Conservation (phyloP, 257 asterid genomes). For the Solanum piurae region DNA sequence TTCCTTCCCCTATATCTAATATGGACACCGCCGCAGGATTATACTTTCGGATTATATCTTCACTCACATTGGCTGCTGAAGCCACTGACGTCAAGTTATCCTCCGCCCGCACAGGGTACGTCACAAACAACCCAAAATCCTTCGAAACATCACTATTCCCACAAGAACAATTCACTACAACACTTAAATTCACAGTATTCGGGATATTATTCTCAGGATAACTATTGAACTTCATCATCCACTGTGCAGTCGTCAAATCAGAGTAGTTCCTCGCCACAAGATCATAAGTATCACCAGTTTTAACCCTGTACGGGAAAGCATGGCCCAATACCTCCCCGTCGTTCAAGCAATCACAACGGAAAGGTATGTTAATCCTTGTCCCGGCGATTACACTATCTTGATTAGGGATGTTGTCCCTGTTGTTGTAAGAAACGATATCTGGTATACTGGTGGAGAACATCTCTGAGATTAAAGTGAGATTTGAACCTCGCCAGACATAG, state of each 20-base stretch:
- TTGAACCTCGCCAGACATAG: slow-evolving; percentile 20
- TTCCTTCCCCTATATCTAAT: slow-evolving; percentile 29
- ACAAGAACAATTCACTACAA: slow-evolving; percentile 75
- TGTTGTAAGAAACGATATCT: slow-evolving; percentile 29
- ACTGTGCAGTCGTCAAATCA: slow-evolving; percentile 36
- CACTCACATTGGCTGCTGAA: slow-evolving; percentile 28
- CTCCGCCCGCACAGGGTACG: slow-evolving; percentile 56
- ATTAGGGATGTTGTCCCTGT: slow-evolving; percentile 14
- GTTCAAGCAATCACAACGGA: slow-evolving; percentile 54
- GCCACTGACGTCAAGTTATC: slow-evolving; percentile 50
- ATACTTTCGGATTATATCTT: slow-evolving; percentile 34
- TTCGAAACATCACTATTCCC: slow-evolving; percentile 38
- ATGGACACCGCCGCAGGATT: slow-evolving; percentile 40
- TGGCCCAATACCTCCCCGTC: slow-evolving; percentile 39
- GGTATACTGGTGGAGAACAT: slow-evolving; percentile 6
- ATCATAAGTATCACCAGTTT: slow-evolving; percentile 29
- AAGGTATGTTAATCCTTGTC: slow-evolving; percentile 45
- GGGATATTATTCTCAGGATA: slow-evolving; percentile 41
- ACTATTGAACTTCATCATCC: slow-evolving; percentile 30
- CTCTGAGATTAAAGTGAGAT: slow-evolving; percentile 21
- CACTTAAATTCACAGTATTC: slow-evolving; percentile 28
- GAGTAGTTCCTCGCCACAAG: slow-evolving; percentile 30
- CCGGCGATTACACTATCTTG: slow-evolving; percentile 34
- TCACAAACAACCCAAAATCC: slow-evolving; percentile 64
- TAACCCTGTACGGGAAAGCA: slow-evolving; percentile 23